Evolutionary conservation across 768 basidiomycete genomes (phyloP), one percentile per base, ranked within the genome.

Genomic region (Mycena haematopus): DNA sequence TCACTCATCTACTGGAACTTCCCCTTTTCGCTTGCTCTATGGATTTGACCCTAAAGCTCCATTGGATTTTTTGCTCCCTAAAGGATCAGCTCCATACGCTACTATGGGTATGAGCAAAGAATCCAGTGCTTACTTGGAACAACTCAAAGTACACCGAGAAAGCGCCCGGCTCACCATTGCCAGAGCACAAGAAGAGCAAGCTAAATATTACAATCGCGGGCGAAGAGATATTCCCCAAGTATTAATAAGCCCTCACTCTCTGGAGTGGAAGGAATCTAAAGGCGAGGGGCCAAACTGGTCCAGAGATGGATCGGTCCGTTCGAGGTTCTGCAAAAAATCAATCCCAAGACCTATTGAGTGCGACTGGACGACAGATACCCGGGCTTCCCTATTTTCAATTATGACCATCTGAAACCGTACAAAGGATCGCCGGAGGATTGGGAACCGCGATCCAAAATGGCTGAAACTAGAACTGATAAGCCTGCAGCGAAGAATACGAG

Each of bases 211-310:
- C 56, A 71, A 71, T 40, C 38, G 59, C 31, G 58, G 65, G 1
- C 44, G 63, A 1, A 24, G 58, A 11, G 38, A 31, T 7, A 22
- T 57, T 7, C 44, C 44, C 2, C 22, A 14, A 31, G 69, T 71
- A 2, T 56, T 71, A 10, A 44, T 71, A 15, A 70, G 68, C 36
- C 69, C 70, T 1, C 67, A 71, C 38, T 60, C 62, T 0, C 55
- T 71, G n/a, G 69, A 70, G 25, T 62, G 62, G 52, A 19, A 62
- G 0, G 69, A 70, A 27, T 22, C 57, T 6, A 66, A 71, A 60
- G 70, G 70, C 3, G 54, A 58, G 25, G 67, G 69, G 24, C 31
- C 0, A 71, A 71, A 27, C 53, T 71, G 69, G 70, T 3, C 6
- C 31, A 33, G 11, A 6, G 31, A 6, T 33, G 31, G 31, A 33